Base-by-base conservation (phyloP, 345 rosid species). In the Barbarea vulgaris region DNA sequence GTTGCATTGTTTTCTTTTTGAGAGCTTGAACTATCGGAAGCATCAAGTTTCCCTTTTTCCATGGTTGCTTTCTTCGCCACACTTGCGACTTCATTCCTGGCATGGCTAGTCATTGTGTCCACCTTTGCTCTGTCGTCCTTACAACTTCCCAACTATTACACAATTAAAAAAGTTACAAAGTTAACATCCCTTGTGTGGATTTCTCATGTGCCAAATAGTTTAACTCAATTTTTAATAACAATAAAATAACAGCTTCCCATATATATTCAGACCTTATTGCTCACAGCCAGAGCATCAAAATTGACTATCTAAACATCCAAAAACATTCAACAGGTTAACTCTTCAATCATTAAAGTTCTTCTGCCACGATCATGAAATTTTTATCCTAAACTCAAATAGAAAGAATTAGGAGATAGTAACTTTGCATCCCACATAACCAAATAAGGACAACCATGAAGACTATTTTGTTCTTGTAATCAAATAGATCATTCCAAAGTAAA, bases 1-100 rank as follows among this genome's bases (percentile, higher is more conserved):
- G 85, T 82, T 62, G 89, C 84, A 69, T 42, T 80, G 77, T 72
- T 74, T 67, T 72, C 87, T 74, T 80, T 80, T 66, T 58, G 75
- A 31, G 76, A 41, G 67, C 65, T 77, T 65, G 60, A 57, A 50
- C 67, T 58, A 46, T 65, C 69, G 63, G 79, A 79, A 50, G 52
- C 74, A 25, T 81, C 82, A 63, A 67, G 52, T 75, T 77, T 68
- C 36, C 46, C 67, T 15, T 79, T 60, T 69, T 70, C 69, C 31
- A 55, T 30, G 77, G 52, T 67, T 17, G 75, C 54, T 46, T 55
- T 73, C 64, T 66, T 65, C 56, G 73, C 73, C 11, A 41, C 64
- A 36, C 59, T 60, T 50, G 74, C 65, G 69, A 72, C 71, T 25
- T 44, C 61, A 46, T 11, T 74, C 24, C 50, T 4, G 15, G 21